Base-by-base conservation (phyloP, 1,284 basidiomycete species). In the Pholiota adiposa region DNA sequence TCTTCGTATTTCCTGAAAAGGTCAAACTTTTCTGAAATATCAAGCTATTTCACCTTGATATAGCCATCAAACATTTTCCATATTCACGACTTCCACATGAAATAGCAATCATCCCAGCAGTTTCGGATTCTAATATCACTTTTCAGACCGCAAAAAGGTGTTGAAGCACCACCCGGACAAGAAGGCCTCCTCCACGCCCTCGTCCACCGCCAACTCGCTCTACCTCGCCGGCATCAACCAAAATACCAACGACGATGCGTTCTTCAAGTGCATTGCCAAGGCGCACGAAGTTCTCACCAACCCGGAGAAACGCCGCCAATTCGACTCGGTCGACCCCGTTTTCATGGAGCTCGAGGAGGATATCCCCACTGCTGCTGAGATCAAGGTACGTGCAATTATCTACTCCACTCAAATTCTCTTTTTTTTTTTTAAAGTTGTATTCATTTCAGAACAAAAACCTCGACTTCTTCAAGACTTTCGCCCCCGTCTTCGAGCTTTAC, bases 181-280 rank as follows among this genome's bases (percentile, higher is more conserved):
- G 81, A 99, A 99, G 77, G 96, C 94, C 0, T 87, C 85, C 0
- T 76, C 77, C 19, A 82, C 84, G 1, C 73, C 79, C 18, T 80
- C 84, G 1, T 65, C 84, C 87, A 59, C 84, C 87, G 59, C 84
- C 86, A 52, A 72, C 72, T 41, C 74, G 61, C 27, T 67, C 12
- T 75, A 75, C 57, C 72, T 79, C 46, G 63, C 73, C 8, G 77
- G 75, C 49, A 69, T 77, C 27, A 76, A 76, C 63, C 70, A 76
- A 62, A 82, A 82, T 60, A 83, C 81, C 56, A 98, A 98, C 79
- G 96, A 98, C 77, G 97, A 99, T 73, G 89, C 90, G 3, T 99
- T 99, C 85, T 99, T 99, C 93, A 99, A 99, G 80, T 99, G 97
- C 74, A 98, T 99, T 69, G 90, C 94, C 78, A 99, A 99, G 77